Conservation (phyloP, 2,329 filamentous ascomycete genomes). For the Aschersonia sp. region DNA sequence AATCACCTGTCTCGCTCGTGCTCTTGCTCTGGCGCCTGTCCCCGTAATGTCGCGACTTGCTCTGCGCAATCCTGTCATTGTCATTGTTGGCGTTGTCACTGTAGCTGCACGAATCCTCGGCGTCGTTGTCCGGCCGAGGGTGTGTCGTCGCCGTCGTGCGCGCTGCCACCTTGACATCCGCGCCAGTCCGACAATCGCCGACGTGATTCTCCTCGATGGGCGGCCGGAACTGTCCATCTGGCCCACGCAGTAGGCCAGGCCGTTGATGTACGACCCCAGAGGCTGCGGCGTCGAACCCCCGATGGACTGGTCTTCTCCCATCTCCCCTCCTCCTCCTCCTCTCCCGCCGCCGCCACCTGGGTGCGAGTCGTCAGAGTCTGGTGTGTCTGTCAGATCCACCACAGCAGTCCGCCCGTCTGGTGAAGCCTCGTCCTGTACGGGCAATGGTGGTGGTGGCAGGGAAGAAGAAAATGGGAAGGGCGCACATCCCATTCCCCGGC, state of each 20-base stretch:
- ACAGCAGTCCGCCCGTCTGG: no score
- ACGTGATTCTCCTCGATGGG: neutral
- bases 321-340: no score
- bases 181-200: slow-evolving; percentile 1
- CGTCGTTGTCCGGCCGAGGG: neutral
- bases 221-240: slow-evolving; percentile 9
- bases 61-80: neutral
- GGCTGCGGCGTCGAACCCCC: neutral
- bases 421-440: no score
- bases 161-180: neutral
- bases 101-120: neutral
- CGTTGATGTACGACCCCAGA: slow-evolving; percentile 9
- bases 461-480: neutral
- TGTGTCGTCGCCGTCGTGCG: neutral
- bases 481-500: neutral
- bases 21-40: neutral
- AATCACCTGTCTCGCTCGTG: no score
- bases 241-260: slow-evolving; percentile 18
- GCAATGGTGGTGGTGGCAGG: neutral
- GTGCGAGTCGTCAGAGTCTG: no score
- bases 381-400: no score
- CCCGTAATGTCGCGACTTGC: neutral
- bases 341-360: no score
- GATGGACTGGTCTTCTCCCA: neutral
- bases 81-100: neutral